These are phyloP conservation scores for Tubosaeta sp. DNA, from an alignment of 768 basidiomycete genomes.

Conservation along the genomic window DNA sequence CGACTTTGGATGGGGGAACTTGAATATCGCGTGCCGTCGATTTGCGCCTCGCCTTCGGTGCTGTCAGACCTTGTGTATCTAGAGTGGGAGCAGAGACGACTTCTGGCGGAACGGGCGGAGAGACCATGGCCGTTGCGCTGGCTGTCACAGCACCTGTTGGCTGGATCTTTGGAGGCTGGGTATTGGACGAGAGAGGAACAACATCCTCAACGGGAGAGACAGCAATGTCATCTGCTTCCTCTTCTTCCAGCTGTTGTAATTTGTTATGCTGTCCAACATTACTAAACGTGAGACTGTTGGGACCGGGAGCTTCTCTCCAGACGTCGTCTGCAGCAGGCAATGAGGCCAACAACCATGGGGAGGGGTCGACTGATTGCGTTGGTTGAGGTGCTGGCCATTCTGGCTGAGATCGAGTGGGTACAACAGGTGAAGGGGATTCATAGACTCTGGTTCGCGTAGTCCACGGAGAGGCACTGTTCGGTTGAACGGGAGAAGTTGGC, in stretches of 20 bases:
- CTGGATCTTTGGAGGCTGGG: conserved; percentile 14
- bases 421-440: conserved; percentile 23
- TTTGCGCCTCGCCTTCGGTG: conserved; percentile 26
- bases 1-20: conserved; percentile 17
- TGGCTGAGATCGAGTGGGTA: conserved; percentile 24
- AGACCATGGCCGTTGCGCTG: neutral
- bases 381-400: conserved; percentile 36
- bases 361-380: conserved; percentile 35
- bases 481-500: conserved; percentile 21
- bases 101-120: conserved; percentile 10
- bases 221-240: conserved; percentile 11
- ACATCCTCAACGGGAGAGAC: conserved; percentile 18
- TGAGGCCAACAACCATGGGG: conserved; percentile 54
- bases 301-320: conserved; percentile 42
- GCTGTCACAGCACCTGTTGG: conserved; percentile 6
- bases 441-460: conserved; percentile 13
- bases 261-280: conserved; percentile 59
- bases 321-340: conserved; percentile 42
- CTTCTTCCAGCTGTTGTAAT: conserved; percentile 40
- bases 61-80: conserved; percentile 17
- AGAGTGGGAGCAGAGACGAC: conserved; percentile 10
- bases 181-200: conserved; percentile 11
- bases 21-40: conserved; percentile 25
- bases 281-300: conserved; percentile 51
- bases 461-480: conserved; percentile 23